These are phyloP conservation scores for Anisodus tanguticus DNA, from an alignment of 257 asterid species.

Conservation along the genomic window DNA sequence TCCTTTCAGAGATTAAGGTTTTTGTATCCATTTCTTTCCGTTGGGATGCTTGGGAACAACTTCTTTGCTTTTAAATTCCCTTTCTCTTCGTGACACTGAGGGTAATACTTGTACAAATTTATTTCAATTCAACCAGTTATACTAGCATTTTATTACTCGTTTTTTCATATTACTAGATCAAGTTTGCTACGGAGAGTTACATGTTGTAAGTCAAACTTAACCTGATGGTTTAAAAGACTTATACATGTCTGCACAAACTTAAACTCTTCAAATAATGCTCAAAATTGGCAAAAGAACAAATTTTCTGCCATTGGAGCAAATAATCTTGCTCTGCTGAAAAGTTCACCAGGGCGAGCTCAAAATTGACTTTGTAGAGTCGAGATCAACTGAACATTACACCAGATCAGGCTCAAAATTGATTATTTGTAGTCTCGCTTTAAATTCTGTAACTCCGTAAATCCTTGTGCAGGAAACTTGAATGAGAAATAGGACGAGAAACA, in stretches of 20 bases:
- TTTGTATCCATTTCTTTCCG: neutral
- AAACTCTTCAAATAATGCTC: neutral
- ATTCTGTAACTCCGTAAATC: too few relatives aligned
- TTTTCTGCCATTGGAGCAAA: neutral
- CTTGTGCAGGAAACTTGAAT: neutral
- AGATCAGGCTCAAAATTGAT: neutral
- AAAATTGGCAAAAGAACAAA: neutral
- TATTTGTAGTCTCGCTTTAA: neutral
- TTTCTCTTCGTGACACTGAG: neutral
- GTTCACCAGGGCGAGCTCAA: neutral
- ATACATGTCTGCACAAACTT: neutral
- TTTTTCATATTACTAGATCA: neutral
- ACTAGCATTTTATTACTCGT: neutral
- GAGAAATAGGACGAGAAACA: neutral
- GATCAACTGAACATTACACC: neutral
- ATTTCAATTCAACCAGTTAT: conserved; percentile 5
- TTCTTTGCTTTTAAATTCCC: neutral
- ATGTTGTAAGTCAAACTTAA: neutral
- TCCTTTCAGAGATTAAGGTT: neutral
- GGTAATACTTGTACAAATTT: neutral
- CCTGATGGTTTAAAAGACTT: neutral
- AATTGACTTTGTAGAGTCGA: neutral
- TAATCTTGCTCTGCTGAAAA: neutral
- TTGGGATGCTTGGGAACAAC: neutral
- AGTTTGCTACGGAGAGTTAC: neutral